phyloP scores from a whole-genome alignment of 768 basidiomycete species.

The Suillus discolor region DNA sequence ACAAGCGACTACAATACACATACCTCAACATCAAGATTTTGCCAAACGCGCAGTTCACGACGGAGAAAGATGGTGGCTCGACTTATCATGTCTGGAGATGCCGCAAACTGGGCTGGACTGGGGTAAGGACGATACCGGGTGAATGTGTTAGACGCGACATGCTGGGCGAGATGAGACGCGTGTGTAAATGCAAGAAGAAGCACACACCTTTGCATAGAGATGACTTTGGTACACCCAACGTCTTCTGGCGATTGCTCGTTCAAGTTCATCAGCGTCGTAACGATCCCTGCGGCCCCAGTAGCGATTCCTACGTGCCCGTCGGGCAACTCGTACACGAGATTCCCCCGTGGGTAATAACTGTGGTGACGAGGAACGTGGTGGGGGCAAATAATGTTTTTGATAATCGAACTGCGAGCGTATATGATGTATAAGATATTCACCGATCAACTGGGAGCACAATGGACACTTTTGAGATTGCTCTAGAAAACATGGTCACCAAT shows the following conservation, averaged over 20 bases:
- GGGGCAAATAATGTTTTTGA: slow-evolving; percentile 76
- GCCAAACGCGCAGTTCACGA: slow-evolving; percentile 87
- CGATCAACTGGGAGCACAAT: slow-evolving; percentile 67
- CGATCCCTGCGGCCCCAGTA: slow-evolving; percentile 59
- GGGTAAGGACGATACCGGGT: slow-evolving; percentile 91
- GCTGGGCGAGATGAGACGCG: slow-evolving; percentile 47
- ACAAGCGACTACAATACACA: slow-evolving; percentile 21
- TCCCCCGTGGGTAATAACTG: slow-evolving; percentile 33
- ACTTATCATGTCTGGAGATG: slow-evolving; percentile 72
- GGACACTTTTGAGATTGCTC: slow-evolving; percentile 82
- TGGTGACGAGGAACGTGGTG: slow-evolving; percentile 55
- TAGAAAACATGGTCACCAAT: slow-evolving; percentile 23
- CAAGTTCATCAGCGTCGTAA: slow-evolving; percentile 67
- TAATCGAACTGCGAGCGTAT: slow-evolving; percentile 81
- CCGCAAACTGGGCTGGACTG: slow-evolving; percentile 80
- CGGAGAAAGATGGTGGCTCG: slow-evolving; percentile 82
- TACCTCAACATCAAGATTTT: slow-evolving; percentile 87
- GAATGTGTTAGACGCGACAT: slow-evolving; percentile 84
- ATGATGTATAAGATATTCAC: slow-evolving; percentile 76
- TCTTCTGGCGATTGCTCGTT: slow-evolving; percentile 70
- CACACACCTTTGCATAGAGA: slow-evolving; percentile 81
- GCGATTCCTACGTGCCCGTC: slow-evolving; percentile 41
- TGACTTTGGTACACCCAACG: slow-evolving; percentile 80
- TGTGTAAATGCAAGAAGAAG: background rate
- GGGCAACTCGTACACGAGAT: slow-evolving; percentile 30